Evolutionary conservation across 1,139 yeast genomes (phyloP), one percentile per base, ranked within the genome.

Genomic region (Nakaseomyces nivariensis): DNA sequence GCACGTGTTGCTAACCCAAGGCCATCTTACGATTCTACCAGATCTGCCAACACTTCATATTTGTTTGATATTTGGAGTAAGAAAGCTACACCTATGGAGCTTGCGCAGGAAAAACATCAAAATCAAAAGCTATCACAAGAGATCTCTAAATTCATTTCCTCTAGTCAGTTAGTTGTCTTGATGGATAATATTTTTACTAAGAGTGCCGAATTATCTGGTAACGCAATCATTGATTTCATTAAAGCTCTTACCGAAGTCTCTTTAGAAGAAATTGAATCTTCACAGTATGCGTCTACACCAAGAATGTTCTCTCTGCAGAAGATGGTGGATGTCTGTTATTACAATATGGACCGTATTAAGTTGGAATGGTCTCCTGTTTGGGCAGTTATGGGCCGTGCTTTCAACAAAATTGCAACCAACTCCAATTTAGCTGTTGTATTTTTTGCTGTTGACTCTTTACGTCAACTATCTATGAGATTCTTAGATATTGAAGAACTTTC

Each of bases 321-420:
- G 63, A 85, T 94, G 74, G 96, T 94, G 47, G 98, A 94, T 67
- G 95, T 94, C 45, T 90, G 97, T 68, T 92, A 92, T 67, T 94
- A 94, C 71, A 94, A 94, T 66, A 92, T 94, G 97, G 82, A 81
- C 51, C 85, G 98, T 73, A 89, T 94, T 60, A 81, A 96, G 65
- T 82, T 94, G 56, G 97, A 94, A 69, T 94, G 98, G 97, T 81
- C 96, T 7, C 95, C 88, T 52, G 73, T 94, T 52, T 94, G 99
- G 99, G 78, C 85, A 6, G 84, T 87, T 10, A 85, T 94, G 85
- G 96, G 96, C 10, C 86, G 79, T 55, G 87, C 89, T 43, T 92
- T 94, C 70, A 87, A 88, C 57, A 77, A 74, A 45, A 92, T 89
- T 55, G 95, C 96, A 2, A 83, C 95, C 54, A 87, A 86, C 61